Conservation (phyloP, 139 green algal genomes). For the Zygnema cylindricum region DNA sequence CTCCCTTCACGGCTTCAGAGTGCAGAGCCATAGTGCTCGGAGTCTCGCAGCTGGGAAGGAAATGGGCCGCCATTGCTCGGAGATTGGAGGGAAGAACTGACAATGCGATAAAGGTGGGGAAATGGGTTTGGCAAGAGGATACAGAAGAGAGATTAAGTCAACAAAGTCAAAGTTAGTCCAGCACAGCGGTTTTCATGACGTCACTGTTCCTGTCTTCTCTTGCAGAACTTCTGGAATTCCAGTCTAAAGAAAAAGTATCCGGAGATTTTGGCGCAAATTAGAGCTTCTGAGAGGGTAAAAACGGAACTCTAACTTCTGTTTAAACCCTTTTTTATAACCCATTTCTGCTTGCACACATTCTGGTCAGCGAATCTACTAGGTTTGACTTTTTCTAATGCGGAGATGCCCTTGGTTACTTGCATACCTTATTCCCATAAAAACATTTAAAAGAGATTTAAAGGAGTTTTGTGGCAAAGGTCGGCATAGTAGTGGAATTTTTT, state of each 20-base stretch:
- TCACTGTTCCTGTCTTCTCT: background rate
- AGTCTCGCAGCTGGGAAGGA: slow-evolving; percentile 76
- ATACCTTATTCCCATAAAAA: too few relatives aligned
- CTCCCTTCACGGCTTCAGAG: slow-evolving; percentile 62
- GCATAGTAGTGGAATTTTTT: too few relatives aligned
- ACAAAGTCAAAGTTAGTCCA: too few relatives aligned
- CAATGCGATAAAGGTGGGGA: background rate
- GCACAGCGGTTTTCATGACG: background rate
- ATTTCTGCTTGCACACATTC: too few relatives aligned
- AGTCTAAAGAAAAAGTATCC: background rate
- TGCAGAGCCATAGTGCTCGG: slow-evolving; percentile 34
- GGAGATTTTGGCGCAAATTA: background rate
- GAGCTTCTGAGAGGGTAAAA: too few relatives aligned
- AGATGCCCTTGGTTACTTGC: too few relatives aligned
- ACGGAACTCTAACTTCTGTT: too few relatives aligned
- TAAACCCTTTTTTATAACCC: too few relatives aligned
- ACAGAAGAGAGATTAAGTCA: background rate
- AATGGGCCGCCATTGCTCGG: slow-evolving; percentile 83
- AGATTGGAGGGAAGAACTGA: slow-evolving; percentile 71
- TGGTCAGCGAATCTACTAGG: too few relatives aligned
- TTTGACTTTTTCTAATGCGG: too few relatives aligned
- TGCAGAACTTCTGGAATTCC: background rate
- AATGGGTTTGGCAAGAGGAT: background rate
- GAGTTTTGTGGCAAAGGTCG: too few relatives aligned
- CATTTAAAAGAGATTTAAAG: too few relatives aligned